These are phyloP conservation scores for Eucalyptus tenuipes DNA, from an alignment of 345 rosid species.

Conservation along the genomic window DNA sequence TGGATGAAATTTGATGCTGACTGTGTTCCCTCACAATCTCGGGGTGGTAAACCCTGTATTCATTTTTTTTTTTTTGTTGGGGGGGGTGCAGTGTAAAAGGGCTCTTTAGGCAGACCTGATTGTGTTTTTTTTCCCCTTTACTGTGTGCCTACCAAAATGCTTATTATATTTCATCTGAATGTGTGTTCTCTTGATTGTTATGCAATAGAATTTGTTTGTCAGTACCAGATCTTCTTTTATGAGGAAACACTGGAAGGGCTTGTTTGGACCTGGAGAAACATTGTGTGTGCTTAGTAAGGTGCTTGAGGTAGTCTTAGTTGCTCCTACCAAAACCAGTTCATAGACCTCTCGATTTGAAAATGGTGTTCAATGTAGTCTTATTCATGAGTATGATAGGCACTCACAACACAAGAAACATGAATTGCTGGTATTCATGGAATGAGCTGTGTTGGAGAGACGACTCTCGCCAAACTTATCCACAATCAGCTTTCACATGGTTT, in stretches of 20 bases:
- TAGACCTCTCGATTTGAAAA: background rate
- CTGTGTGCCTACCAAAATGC: background rate
- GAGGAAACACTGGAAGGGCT: background rate
- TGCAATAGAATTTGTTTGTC: background rate
- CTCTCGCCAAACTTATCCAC: too few species aligned
- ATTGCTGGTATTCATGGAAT: too few species aligned
- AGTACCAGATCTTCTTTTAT: background rate
- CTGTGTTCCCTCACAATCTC: rapidly evolving
- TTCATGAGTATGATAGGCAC: too few species aligned
- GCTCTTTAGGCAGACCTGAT: background rate
- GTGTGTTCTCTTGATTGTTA: background rate
- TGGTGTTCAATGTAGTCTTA: too few species aligned
- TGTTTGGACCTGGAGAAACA: background rate
- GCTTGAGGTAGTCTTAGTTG: background rate
- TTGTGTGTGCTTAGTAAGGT: too few species aligned
- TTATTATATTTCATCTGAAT: background rate
- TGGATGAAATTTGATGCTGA: too few species aligned
- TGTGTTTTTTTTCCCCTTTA: rapidly evolving
- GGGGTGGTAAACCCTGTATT: background rate
- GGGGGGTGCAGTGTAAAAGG: background rate
- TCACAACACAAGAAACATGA: too few species aligned
- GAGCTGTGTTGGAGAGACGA: too few species aligned
- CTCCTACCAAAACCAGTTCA: background rate
- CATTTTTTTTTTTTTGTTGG: too few species aligned
- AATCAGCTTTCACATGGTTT: too few species aligned